Evolutionary conservation across 2,329 filamentous ascomycete genomes (phyloP).

Genomic region (Fusarium duplospermum): DNA sequence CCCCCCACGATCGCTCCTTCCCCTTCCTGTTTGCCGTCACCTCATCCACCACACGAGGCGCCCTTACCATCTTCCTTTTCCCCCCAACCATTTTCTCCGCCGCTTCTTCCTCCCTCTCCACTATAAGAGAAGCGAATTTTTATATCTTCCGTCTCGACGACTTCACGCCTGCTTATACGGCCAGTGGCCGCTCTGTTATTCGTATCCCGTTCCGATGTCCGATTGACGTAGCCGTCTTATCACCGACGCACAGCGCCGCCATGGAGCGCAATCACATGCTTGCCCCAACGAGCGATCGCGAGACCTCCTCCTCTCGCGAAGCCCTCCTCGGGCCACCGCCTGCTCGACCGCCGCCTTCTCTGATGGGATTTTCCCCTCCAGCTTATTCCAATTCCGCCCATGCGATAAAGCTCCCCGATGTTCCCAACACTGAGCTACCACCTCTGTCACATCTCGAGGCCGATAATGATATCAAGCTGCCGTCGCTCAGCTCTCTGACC

Average conservation of each 20-base stretch:
- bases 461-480: conserved; percentile 48
- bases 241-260: conserved; percentile 39
- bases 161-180: conserved; percentile 12
- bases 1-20: conserved; percentile 41
- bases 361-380: conserved; percentile 42
- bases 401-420: conserved; percentile 46
- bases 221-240: conserved; percentile 45
- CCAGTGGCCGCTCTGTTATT: conserved; percentile 27
- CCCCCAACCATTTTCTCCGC: conserved; percentile 34
- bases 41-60: conserved; percentile 17
- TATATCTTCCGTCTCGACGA: background rate
- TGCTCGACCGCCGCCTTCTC: conserved; percentile 37
- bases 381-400: conserved; percentile 40
- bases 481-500: conserved; percentile 52
- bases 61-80: conserved; percentile 11
- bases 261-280: conserved; percentile 63
- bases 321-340: conserved; percentile 43
- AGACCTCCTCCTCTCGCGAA: conserved; percentile 40
- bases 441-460: conserved; percentile 38
- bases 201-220: conserved; percentile 36
- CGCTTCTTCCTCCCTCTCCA: conserved; percentile 13
- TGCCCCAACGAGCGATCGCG: conserved; percentile 40
- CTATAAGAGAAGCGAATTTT: conserved; percentile 13
- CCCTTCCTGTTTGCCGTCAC: conserved; percentile 17
- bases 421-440: conserved; percentile 43